Conservation (phyloP, 129 eudicot species). For the Scalesia atractyloides region DNA sequence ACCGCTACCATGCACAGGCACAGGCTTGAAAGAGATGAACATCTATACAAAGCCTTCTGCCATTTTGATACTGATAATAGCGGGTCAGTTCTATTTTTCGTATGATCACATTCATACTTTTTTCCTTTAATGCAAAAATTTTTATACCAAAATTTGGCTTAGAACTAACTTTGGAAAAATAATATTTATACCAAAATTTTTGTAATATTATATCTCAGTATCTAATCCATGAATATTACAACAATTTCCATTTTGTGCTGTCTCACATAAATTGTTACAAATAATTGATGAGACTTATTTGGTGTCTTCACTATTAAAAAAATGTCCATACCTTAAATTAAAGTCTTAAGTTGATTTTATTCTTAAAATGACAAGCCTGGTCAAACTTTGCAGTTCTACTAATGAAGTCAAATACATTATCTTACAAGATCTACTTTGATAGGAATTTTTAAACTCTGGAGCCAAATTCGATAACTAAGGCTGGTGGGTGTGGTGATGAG, state of each 20-base stretch:
- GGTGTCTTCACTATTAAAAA: neutral
- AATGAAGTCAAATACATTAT: too few species aligned
- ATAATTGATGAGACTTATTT: constrained; percentile 7
- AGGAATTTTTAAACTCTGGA: neutral
- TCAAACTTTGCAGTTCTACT: too few species aligned
- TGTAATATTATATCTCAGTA: neutral
- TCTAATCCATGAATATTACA: constrained; percentile 1
- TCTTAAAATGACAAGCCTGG: too few species aligned
- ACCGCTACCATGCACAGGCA: constrained; percentile 59
- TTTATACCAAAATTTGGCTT: neutral
- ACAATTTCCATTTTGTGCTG: constrained; percentile 4
- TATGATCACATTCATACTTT: neutral
- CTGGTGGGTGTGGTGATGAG: too few species aligned
- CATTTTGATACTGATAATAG: constrained; percentile 52
- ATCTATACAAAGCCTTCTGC: constrained; percentile 51
- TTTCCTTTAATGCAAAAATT: neutral
- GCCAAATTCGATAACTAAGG: neutral
- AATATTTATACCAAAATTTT: neutral
- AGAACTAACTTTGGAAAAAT: neutral
- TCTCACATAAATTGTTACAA: neutral
- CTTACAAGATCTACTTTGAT: neutral
- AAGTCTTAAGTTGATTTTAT: too few species aligned
- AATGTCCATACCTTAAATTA: neutral
- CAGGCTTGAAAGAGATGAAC: constrained; percentile 53
- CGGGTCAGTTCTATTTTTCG: constrained; percentile 37